Base-by-base conservation (phyloP, 306 rosid species). In the Sphenostylis stenocarpa region DNA sequence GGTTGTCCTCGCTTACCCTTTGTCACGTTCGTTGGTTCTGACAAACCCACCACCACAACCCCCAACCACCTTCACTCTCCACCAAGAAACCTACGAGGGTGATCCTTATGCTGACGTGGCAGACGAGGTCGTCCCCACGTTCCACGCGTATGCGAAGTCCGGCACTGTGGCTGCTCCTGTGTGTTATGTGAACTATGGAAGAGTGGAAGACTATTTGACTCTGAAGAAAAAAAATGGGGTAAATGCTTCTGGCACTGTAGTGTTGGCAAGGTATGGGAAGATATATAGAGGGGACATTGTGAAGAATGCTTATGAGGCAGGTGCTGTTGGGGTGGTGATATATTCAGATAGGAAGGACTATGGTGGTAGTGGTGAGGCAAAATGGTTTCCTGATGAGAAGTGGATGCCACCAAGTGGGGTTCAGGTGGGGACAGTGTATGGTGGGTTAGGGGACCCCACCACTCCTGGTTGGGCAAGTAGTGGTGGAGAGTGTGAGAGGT, bases 341-440 rank as follows among this genome's bases (percentile, higher is more conserved):
- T 91, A 84, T 79, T 83, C 94, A 0, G 97, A 89, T 58, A 80
- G 73, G 82, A 87, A 91, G 76, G 94, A 91, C 78, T 89, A 86
- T 12, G 91, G 93, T 16, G 87, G 91, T 4, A 86, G 91, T 4
- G 90, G 28, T 0, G 85, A 20, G 34, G 73, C 31, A 51, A 43
- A 63, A 82, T 87, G 93, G 89, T 91, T 91, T 47, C 96, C 93
- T 6, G 84, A 85, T 11, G 87, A 66, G 0, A 85, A 82, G 79
- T 91, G 92, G 92, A 36, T 91, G 90, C 91, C 97, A 16, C 97
- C 97, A 13, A 89, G 89, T 39, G 94, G 97, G 28, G 91, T 91
- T 41, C 97, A 89, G 79, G 86, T 87, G 74, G 97, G 97, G 20
- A 9, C 92, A 4, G 84, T 87, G 6, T 89, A 81, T 34, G 67